phyloP scores from a whole-genome alignment of 371 early-diverging fungal genomes.

The Mortierella sp. region DNA sequence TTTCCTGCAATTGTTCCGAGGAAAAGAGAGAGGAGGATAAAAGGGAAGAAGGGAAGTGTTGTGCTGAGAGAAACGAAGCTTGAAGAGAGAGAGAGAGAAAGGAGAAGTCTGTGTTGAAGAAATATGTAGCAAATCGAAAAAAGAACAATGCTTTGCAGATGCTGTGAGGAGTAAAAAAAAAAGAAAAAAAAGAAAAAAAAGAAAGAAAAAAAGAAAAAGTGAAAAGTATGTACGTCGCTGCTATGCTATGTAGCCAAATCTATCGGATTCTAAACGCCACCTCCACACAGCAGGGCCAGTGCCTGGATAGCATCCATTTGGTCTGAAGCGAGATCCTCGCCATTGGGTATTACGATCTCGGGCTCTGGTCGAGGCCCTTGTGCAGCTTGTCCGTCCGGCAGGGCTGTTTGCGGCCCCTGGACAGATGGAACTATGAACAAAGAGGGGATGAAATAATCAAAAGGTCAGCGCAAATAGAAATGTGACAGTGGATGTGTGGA shows the following conservation, averaged over 20 bases:
- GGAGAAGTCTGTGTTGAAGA: not conserved
- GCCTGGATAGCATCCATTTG: constrained; percentile 58
- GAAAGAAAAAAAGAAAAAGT: not conserved
- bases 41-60: not conserved
- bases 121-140: not conserved
- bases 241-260: too few species aligned
- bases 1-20: too few species aligned
- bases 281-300: constrained; percentile 48
- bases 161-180: not conserved
- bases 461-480: too few species aligned
- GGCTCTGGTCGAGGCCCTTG: constrained; percentile 25
- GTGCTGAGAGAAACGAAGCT: not conserved
- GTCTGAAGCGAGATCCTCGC: constrained; percentile 53
- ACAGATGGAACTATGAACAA: not conserved
- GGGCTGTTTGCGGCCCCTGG: not conserved
- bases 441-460: not conserved
- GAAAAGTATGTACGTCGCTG: too few species aligned
- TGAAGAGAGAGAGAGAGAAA: not conserved
- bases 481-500: not conserved
- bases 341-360: constrained; percentile 55
- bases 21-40: not conserved
- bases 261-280: constrained; percentile 35
- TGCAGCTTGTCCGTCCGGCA: not conserved
- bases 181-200: not conserved
- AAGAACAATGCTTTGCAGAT: constrained; percentile 1